A percentile compares a stretch with the other conserved stretches of the same genome.
Conservation (phyloP, 2,329 filamentous ascomycete species). For the Exophiala lecanii-corni region DNA sequence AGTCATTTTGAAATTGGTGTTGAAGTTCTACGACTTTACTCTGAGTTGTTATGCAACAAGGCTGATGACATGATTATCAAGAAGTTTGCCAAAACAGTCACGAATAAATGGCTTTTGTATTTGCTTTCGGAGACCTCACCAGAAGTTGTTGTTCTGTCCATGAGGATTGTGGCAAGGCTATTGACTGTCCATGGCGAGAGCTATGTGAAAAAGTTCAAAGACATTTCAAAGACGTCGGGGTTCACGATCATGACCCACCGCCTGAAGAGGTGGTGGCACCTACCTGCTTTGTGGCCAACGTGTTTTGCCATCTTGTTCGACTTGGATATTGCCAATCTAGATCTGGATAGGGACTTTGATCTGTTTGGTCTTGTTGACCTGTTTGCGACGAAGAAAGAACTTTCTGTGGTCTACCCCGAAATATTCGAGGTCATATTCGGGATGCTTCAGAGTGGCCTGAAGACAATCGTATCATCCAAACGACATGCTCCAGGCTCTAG, state of each 20-base stretch:
- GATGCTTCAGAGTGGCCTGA: conserved; percentile 83
- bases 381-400: conserved; percentile 55
- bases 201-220: conserved; percentile 80
- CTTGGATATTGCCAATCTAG: conserved; percentile 68
- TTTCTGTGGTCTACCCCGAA: conserved; percentile 69
- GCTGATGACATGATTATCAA: conserved; percentile 65
- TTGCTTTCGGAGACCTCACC: conserved; percentile 81
- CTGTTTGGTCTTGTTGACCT: conserved; percentile 67
- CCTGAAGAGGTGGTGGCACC: conserved; percentile 82
- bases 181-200: conserved; percentile 74
- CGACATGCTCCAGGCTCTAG: conserved; percentile 33
- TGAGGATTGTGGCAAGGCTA: conserved; percentile 77
- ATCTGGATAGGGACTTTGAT: conserved; percentile 70
- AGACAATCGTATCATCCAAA: conserved; percentile 59
- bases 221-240: conserved; percentile 68
- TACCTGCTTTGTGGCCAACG: conserved; percentile 77
- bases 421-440: conserved; percentile 72
- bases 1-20: conserved; percentile 68
- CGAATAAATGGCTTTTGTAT: conserved; percentile 95
- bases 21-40: conserved; percentile 71
- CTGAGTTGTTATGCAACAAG: conserved; percentile 70
- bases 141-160: conserved; percentile 73
- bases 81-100: conserved; percentile 90
- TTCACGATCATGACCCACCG: conserved; percentile 80
- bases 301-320: conserved; percentile 87